These are phyloP conservation scores for Plectosphaerella cucumerina DNA, from an alignment of 2,329 filamentous ascomycete species.

Conservation along the genomic window DNA sequence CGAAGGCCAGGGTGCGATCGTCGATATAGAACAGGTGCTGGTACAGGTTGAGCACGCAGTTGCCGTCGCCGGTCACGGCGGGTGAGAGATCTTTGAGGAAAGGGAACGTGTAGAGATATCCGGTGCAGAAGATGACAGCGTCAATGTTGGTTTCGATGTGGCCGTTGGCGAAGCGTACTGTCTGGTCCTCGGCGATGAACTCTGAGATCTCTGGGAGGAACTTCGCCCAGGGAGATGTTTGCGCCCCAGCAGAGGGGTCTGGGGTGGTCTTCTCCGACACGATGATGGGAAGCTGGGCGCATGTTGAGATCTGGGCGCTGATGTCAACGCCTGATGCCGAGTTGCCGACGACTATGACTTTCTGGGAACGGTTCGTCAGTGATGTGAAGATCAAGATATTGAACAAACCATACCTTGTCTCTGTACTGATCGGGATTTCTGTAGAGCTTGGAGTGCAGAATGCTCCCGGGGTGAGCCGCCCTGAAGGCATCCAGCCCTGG, in stretches of 20 bases:
- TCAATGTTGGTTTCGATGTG: conserved; percentile 65
- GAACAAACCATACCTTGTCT: conserved; percentile 19
- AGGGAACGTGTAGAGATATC: conserved; percentile 81
- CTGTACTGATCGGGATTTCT: conserved; percentile 36
- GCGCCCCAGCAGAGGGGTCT: conserved; percentile 17
- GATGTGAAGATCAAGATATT: background rate
- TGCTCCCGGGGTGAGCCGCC: conserved; percentile 38
- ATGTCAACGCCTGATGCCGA: conserved; percentile 68
- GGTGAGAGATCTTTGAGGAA: conserved; percentile 53
- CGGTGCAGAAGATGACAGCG: conserved; percentile 79
- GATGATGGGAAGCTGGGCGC: conserved; percentile 52
- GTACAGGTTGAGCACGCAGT: conserved; percentile 56
- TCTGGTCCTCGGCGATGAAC: conserved; percentile 37
- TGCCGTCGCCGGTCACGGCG: conserved; percentile 54
- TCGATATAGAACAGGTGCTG: conserved; percentile 65
- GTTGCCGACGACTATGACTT: conserved; percentile 64
- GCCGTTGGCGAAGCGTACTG: conserved; percentile 62
- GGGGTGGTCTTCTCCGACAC: conserved; percentile 42
- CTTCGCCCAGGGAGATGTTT: conserved; percentile 20
- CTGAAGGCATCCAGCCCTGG: conserved; percentile 51
- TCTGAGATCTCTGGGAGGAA: conserved; percentile 41
- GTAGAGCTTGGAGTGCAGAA: conserved; percentile 67
- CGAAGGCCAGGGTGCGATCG: conserved; percentile 62
- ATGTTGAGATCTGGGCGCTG: conserved; percentile 54
- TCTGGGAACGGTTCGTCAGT: conserved; percentile 40